Evolutionary conservation across 257 asterid genomes (phyloP).

Genomic region (Solanum chaucha): DNA sequence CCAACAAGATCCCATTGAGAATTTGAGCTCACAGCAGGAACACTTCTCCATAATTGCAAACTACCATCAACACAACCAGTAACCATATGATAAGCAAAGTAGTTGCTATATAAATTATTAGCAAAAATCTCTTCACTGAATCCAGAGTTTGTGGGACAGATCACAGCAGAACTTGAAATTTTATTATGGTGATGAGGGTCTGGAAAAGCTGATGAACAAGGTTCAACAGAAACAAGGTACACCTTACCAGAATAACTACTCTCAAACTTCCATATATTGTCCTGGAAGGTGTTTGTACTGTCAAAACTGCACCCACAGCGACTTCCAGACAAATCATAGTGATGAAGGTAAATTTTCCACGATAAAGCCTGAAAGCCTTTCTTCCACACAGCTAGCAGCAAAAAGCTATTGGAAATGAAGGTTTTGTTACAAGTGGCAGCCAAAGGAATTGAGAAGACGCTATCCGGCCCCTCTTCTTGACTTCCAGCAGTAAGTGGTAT

Average conservation of each 20-base stretch:
- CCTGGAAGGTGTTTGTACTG: slow-evolving; percentile 13
- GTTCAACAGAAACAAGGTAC: slow-evolving; percentile 45
- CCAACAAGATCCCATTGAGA: slow-evolving; percentile 82
- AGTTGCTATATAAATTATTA: slow-evolving; percentile 27
- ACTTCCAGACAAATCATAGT: slow-evolving; percentile 27
- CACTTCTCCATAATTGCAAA: slow-evolving; percentile 80
- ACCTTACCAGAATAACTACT: slow-evolving; percentile 43
- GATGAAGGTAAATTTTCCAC: slow-evolving; percentile 67
- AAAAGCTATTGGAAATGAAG: slow-evolving; percentile 45
- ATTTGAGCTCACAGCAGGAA: slow-evolving; percentile 37
- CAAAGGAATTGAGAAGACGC: slow-evolving; percentile 54
- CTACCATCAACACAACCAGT: slow-evolving; percentile 66
- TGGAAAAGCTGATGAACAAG: slow-evolving; percentile 64
- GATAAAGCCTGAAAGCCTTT: slow-evolving; percentile 63
- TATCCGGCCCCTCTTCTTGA: slow-evolving; percentile 37
- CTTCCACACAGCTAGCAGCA: slow-evolving; percentile 72
- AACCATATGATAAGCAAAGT: slow-evolving; percentile 66
- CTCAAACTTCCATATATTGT: slow-evolving; percentile 35
- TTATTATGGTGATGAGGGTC: slow-evolving; percentile 38
- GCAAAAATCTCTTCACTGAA: slow-evolving; percentile 26
- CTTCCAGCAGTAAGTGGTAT: slow-evolving; percentile 40
- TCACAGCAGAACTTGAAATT: slow-evolving; percentile 61
- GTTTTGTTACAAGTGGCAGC: slow-evolving; percentile 43
- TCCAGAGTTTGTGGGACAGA: slow-evolving; percentile 38
- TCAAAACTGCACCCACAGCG: slow-evolving; percentile 20